A percentile compares a stretch with the other conserved stretches of the same genome.
Conservation (phyloP, 495 filamentous ascomycete genomes). For the Delitschia confertaspora region DNA sequence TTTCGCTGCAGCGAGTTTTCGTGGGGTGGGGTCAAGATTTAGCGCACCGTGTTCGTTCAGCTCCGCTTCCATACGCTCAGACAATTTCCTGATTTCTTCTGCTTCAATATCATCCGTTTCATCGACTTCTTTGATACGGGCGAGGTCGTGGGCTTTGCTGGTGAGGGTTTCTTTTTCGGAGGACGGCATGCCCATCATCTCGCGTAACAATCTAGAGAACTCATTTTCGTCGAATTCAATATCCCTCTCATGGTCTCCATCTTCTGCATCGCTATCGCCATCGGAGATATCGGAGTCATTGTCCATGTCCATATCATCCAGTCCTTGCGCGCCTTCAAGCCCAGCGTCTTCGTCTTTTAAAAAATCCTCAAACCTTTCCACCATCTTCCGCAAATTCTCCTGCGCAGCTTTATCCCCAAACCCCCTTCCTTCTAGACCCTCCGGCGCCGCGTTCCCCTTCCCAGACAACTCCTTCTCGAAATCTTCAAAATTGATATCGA, state of each 20-base stretch:
- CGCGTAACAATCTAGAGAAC: conserved; percentile 62
- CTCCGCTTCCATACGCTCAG: conserved; percentile 72
- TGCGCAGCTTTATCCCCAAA: conserved; percentile 78
- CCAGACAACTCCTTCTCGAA: conserved; percentile 74
- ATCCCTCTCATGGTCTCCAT: conserved; percentile 17
- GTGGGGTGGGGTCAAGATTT: conserved; percentile 43
- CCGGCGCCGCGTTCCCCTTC: conserved; percentile 28
- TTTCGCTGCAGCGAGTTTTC: conserved; percentile 4
- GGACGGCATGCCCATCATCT: conserved; percentile 13
- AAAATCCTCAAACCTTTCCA: conserved; percentile 86
- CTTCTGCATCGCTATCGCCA: conserved; percentile 18
- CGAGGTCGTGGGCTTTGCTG: conserved; percentile 16
- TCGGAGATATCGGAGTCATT: conserved; percentile 48
- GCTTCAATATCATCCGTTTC: conserved; percentile 32
- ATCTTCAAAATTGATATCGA: conserved; percentile 83
- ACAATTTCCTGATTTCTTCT: conserved; percentile 61
- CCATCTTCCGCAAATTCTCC: conserved; percentile 79
- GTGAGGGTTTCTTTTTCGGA: conserved; percentile 17
- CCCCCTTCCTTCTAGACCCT: conserved; percentile 25
- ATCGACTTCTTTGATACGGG: conserved; percentile 4
- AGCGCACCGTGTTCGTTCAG: conserved; percentile 68
- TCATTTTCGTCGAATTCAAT: conserved; percentile 58
- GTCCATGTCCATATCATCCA: conserved; percentile 62
- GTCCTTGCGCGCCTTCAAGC: conserved; percentile 61
- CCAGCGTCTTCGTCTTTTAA: conserved; percentile 78